Conservation (phyloP, 257 asterid genomes). For the Solanum rostratum region DNA sequence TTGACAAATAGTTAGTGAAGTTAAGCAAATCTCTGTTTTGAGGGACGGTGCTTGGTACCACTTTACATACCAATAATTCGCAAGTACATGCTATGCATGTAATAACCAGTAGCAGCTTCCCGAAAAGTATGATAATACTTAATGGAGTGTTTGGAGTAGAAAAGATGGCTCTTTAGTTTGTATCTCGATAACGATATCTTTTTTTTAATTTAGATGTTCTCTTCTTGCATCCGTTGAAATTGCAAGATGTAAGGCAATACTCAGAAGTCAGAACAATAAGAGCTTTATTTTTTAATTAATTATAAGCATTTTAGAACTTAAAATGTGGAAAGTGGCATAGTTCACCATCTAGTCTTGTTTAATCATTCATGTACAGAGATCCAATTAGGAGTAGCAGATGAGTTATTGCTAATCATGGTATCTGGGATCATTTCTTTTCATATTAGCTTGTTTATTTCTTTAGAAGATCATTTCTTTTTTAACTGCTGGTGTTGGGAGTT, state of each 20-base stretch:
- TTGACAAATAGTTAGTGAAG: no score
- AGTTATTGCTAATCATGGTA: neutral
- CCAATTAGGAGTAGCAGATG: neutral
- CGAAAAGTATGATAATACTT: neutral
- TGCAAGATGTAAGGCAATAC: neutral
- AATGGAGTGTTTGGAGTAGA: neutral
- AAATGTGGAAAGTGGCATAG: neutral
- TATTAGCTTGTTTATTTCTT: neutral
- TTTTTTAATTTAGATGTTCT: neutral
- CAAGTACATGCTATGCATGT: neutral
- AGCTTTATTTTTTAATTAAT: neutral
- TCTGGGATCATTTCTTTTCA: neutral
- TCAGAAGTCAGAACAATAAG: neutral
- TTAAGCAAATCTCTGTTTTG: neutral
- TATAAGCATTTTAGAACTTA: neutral
- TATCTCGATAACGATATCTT: neutral
- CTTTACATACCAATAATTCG: neutral
- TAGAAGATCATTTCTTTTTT: neutral
- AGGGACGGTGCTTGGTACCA: neutral
- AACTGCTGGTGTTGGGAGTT: neutral
- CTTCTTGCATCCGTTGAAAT: neutral
- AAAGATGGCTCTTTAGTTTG: neutral
- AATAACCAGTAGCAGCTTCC: neutral
- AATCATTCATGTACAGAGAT: neutral
- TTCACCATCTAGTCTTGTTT: neutral